Base-by-base conservation (phyloP, 2,329 filamentous ascomycete genomes). In the Chaetomium sp. region DNA sequence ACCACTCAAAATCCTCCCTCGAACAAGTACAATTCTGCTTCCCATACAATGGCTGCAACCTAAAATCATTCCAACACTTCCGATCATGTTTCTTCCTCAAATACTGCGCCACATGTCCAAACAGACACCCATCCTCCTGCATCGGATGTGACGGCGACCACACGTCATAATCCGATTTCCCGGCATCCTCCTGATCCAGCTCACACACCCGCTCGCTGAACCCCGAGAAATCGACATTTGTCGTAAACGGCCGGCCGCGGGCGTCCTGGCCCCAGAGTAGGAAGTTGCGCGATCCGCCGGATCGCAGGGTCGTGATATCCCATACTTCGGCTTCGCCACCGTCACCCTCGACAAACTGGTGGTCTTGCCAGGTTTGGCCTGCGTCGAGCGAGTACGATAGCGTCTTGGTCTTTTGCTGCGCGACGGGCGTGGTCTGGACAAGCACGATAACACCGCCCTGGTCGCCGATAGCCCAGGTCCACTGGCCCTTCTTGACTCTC, bases 401-500 rank as follows among this genome's bases (percentile, higher is more conserved):
- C 1, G 77, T 72, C 61, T 87, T 86, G 4, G 87, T 90, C 51
- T 82, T 77, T 33, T 59, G 54, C 2, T 49, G 5, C 52, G 40
- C 49, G 19, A 54, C 43, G 4, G 45, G 44, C 3, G 79, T 79
- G 11, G 90, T 84, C 66, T 87, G 82, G 27, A 92, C 91, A 49
- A 99, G 86, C 43, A 95, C 89, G 59, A 97, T 84, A 64, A 97
- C 87, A 5, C 90, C 94, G 34, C 94, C 94, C 69, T 96, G 90
- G 65, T 99, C 95, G 56, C 94, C 95, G 68, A 90, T 96, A 66
- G 95, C 89, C 90, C 91, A 99, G 66, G 88, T 87, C 77, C 91
- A 96, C 38, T 80, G 81, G 5, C 94, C 95, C 71, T 95, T 91
- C 73, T 88, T 92, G 59, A 92, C 84, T 56, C 85, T 82, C 61